phyloP scores from a whole-genome alignment of 192 early-diverging fungal genomes.

The Linnemannia hyalina region DNA sequence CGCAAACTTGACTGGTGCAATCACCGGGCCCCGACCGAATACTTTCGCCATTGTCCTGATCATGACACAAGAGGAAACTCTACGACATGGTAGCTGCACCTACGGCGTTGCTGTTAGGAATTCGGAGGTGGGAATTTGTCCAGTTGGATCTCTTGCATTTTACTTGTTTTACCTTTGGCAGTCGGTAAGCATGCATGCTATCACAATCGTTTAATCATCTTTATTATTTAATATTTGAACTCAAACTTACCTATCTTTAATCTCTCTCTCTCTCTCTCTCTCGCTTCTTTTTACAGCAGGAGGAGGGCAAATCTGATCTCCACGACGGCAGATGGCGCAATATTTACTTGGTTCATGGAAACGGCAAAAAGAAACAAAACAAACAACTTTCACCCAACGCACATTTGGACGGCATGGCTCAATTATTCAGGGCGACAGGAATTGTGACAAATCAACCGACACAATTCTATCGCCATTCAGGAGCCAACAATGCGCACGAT shows the following conservation, averaged over 20 bases:
- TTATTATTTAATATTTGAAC: no score
- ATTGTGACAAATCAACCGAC: neutral
- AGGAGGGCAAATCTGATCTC: no score
- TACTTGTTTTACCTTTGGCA: no score
- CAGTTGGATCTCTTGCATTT: no score
- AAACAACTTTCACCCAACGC: conserved; percentile 1
- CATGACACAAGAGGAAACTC: neutral
- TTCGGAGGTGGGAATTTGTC: neutral
- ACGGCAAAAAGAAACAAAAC: neutral
- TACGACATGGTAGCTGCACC: neutral
- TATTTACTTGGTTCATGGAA: conserved; percentile 6
- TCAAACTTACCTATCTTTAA: no score
- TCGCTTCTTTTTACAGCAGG: no score
- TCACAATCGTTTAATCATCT: no score
- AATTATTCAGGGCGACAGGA: neutral
- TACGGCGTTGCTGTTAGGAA: conserved; percentile 5
- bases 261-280: neutral
- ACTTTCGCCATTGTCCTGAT: conserved; percentile 2
- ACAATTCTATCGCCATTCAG: neutral
- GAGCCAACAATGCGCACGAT: conserved; percentile 7
- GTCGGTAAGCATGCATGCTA: no score
- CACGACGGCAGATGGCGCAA: neutral
- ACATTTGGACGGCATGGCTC: neutral
- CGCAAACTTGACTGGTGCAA: neutral
- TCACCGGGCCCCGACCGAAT: neutral